Base-by-base conservation (phyloP, 2,329 filamentous ascomycete species). In the Fusarium temperatum region DNA sequence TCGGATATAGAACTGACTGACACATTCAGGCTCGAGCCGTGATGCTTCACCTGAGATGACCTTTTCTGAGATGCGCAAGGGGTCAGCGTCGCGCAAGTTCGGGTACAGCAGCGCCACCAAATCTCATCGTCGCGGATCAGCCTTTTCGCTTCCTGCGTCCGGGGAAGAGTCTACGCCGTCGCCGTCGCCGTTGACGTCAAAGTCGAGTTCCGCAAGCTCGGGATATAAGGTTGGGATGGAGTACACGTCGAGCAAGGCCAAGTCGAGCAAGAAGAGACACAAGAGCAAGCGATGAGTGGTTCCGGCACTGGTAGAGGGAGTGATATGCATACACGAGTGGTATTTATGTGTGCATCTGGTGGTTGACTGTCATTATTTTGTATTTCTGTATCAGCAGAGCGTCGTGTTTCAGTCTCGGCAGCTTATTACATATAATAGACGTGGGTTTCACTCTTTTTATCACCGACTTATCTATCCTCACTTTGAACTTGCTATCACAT, bases 1-100 rank as follows among this genome's bases (percentile, higher is more conserved):
- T 6, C 20, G 35, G 35, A 30, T 32, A 28, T 8, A n/a, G 41
- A 48, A 45, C 59, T 62, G 30, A 35, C 32, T 15, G 32, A 35
- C 57, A 50, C 12, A 26, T 32, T 15, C 36, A 85, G 83, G 75
- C 24, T 78, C 81, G 24, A 80, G 80, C 35, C 77, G 77, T 48
- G 77, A 76, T 39, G 69, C 79, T n/a, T 81, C 78, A 38, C 81
- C 83, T 35, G 82, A 83, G 39, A 79, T 82, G 75, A 79, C 79
- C 22, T 84, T 82, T 62, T 66, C 78, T 42, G 83, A 85, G 38
- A 76, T 80, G 30, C 81, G 81, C 67, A 85, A 83, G 67, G 80
- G 81, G 32, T 83, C 81, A 42, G 71, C 77, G 28, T 77, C 81
- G 44, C 81, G 82, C 68, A 85, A 83, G 72, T 80, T 80, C 48